Evolutionary conservation across 2,329 filamentous ascomycete species (phyloP), one percentile per base, ranked within the genome.

Genomic region (Incumbomyces delicatus): DNA sequence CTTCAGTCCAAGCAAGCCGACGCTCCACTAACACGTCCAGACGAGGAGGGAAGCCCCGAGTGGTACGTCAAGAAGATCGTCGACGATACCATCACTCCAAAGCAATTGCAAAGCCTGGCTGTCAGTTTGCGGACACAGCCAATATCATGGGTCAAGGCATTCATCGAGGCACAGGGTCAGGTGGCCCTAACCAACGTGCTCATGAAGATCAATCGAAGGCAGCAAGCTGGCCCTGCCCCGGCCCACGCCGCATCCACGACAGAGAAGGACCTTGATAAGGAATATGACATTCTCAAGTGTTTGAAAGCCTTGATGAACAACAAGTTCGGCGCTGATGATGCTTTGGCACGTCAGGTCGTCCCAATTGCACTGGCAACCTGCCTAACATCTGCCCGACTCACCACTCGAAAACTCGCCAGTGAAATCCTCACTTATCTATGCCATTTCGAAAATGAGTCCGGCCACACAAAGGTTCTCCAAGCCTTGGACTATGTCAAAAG

Each of bases 231-330:
- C 4, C 85, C 85, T 2, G 77, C 80, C 2, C 76, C 78, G 18
- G 77, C 80, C 4, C 72, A 77, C 35, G 70, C 72, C 45, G 66
- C 73, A 30, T 78, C 72, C 22, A 66, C 69, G 65, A 60, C 70
- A 63, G 87, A 94, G 58, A 87, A 85, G 63, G 86, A 90, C 60
- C 73, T 92, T 41, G 89, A 95, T 61, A 80, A 85, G 56, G 89
- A 95, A 68, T 96, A 96, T 63, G 92, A 96, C 62, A 95, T 98
- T 53, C 80, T 95, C 62, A 98, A 98, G 69, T 96, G 92, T 69
- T 69, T 98, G 49, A 96, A 96, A 71, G 88, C 89, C 29, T 69
- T 96, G 48, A 94, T 96, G 85, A 98, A 98, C 78, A 98, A 95
- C 77, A 95, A 95, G 64, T 96, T 94, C 64, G 92, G 92, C 51